Conservation (phyloP, 2,329 filamentous ascomycete genomes). For the Helotiales sp. region DNA sequence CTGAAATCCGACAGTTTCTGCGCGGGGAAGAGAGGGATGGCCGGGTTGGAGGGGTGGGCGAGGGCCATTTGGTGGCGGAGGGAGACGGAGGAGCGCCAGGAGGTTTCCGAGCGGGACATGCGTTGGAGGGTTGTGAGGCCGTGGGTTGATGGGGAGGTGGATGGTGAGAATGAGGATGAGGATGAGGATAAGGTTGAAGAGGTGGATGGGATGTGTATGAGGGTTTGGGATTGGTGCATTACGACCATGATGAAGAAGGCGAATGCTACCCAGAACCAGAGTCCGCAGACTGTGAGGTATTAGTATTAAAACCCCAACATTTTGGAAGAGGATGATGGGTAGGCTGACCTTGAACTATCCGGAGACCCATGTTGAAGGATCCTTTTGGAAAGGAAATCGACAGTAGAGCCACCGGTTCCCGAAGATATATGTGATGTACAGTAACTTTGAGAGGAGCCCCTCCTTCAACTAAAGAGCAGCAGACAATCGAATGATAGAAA, state of each 20-base stretch:
- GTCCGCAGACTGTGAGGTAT: constrained; percentile 30
- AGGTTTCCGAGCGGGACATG: constrained; percentile 35
- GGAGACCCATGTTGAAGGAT: constrained; percentile 34
- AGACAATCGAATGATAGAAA: neutral
- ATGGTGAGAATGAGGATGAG: neutral
- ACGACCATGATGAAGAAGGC: constrained; percentile 36
- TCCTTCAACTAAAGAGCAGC: neutral
- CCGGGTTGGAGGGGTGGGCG: constrained; percentile 29
- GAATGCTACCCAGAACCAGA: constrained; percentile 40
- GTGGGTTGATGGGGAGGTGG: constrained; percentile 2
- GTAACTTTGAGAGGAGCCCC: neutral
- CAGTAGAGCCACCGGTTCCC: no score
- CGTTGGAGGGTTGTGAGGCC: constrained; percentile 32
- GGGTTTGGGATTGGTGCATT: constrained; percentile 28
- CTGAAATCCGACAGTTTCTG: constrained; percentile 31
- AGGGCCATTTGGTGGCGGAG: constrained; percentile 36
- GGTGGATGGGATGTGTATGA: constrained; percentile 14
- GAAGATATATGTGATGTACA: neutral
- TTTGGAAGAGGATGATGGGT: neutral
- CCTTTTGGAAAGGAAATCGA: neutral
- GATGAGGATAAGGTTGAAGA: no score
- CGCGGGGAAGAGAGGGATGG: constrained; percentile 37
- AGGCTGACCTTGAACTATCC: constrained; percentile 34
- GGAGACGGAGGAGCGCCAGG: constrained; percentile 34
- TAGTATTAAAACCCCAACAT: no score